Conservation (phyloP, 2,329 filamentous ascomycete genomes). For the Aschersonia sp. region DNA sequence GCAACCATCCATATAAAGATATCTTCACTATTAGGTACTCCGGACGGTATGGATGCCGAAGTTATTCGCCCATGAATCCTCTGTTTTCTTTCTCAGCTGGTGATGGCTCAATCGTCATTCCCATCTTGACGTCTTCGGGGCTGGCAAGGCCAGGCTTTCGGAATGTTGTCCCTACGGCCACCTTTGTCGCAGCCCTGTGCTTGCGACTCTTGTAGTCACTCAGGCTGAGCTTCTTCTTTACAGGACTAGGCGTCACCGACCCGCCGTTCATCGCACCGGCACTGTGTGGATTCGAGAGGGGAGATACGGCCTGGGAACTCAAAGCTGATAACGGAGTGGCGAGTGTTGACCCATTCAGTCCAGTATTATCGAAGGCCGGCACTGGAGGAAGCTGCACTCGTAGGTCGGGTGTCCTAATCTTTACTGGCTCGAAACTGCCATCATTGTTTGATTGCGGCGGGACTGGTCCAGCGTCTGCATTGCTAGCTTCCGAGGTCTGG, state of each 20-base stretch:
- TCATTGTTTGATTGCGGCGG: conserved; percentile 4
- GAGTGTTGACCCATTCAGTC: conserved; percentile 11
- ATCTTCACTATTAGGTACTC: no score
- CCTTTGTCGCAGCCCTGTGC: conserved; percentile 35
- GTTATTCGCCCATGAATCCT: no score
- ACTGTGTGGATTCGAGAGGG: conserved; percentile 32
- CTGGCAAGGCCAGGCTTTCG: conserved; percentile 20
- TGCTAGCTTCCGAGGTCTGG: conserved; percentile 10
- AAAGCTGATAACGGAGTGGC: conserved; percentile 32
- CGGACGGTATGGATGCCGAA: no score
- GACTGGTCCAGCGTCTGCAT: conserved; percentile 16
- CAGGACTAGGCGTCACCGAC: conserved; percentile 37
- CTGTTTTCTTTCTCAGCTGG: conserved; percentile 1
- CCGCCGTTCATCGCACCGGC: conserved; percentile 26
- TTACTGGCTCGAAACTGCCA: conserved; percentile 13
- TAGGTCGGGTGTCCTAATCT: conserved; percentile 28
- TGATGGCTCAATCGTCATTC: conserved; percentile 17
- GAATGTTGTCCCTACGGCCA: conserved; percentile 11
- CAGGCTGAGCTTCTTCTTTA: conserved; percentile 53
- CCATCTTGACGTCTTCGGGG: conserved; percentile 21
- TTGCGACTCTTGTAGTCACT: conserved; percentile 50
- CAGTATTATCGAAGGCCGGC: conserved; percentile 30
- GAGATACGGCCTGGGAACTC: conserved; percentile 31
- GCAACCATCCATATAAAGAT: no score
- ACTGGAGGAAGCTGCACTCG: conserved; percentile 43